Evolutionary conservation across 2,329 filamentous ascomycete genomes (phyloP).

Genomic region (Stachybotrys elegans): DNA sequence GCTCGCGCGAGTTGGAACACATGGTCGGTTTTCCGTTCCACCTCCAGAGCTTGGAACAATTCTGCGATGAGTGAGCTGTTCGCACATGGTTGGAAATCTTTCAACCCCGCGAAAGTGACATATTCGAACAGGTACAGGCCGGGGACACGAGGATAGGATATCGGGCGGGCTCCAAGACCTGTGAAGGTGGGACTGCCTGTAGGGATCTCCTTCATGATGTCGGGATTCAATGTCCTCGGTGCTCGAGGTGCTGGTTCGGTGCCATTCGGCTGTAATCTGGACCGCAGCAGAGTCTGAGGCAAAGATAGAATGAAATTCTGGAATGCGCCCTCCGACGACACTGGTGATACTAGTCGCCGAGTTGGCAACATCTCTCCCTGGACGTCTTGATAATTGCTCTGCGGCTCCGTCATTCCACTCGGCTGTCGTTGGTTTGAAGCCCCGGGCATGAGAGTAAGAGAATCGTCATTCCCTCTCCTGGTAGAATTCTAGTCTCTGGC

Average conservation of each 20-base stretch:
- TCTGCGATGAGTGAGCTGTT: slow-evolving; percentile 11
- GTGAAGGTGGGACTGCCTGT: slow-evolving; percentile 17
- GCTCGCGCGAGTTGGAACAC: slow-evolving; percentile 21
- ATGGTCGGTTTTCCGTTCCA: slow-evolving; percentile 15
- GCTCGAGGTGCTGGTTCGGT: too few relatives aligned
- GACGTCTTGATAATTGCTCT: too few relatives aligned
- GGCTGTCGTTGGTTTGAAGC: too few relatives aligned
- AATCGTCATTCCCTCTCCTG: not conserved
- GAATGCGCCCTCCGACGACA: too few relatives aligned
- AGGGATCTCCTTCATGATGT: slow-evolving; percentile 13
- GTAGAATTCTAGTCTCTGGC: slow-evolving; percentile 4
- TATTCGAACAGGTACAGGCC: slow-evolving; percentile 19
- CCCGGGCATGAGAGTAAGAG: too few relatives aligned
- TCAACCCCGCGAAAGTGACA: slow-evolving; percentile 17
- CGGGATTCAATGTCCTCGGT: not conserved
- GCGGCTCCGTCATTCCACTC: too few relatives aligned
- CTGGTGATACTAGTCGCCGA: too few relatives aligned
- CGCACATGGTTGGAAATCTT: slow-evolving; percentile 25
- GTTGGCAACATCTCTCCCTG: too few relatives aligned
- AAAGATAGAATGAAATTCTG: too few relatives aligned
- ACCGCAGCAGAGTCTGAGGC: too few relatives aligned
- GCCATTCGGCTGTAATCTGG: too few relatives aligned
- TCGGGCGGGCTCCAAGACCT: slow-evolving; percentile 11
- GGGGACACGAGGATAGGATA: slow-evolving; percentile 15
- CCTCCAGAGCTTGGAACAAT: slow-evolving; percentile 15